Conservation (phyloP, 2,329 filamentous ascomycete species). For the Davidsoniella virescens region DNA sequence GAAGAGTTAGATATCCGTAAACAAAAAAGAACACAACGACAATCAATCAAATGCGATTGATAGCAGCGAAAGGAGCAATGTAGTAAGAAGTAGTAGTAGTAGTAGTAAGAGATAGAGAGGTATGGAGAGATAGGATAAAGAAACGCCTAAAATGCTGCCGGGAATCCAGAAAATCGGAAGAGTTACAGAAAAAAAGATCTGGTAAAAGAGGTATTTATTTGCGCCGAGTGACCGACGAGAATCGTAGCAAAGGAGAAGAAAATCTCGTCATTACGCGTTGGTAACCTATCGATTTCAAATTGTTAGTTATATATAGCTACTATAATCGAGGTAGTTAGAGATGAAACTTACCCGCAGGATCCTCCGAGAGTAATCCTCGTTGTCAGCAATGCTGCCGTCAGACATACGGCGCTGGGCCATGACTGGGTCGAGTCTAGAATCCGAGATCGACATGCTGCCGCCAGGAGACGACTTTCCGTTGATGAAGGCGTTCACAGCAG, state of each 20-base stretch:
- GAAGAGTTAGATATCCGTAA: constrained; percentile 12
- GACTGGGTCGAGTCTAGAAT: constrained; percentile 74
- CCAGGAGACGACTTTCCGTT: constrained; percentile 44
- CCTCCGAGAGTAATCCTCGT: constrained; percentile 89
- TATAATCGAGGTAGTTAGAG: neutral
- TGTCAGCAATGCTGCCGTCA: constrained; percentile 91
- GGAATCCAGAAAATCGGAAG: constrained; percentile 11
- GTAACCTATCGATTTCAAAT: constrained; percentile 28
- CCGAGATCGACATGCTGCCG: constrained; percentile 55
- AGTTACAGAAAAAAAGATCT: constrained; percentile 10
- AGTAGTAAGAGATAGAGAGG: neutral
- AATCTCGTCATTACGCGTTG: constrained; percentile 32
- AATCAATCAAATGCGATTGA: constrained; percentile 2
- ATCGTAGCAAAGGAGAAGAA: constrained; percentile 5
- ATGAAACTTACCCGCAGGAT: constrained; percentile 65
- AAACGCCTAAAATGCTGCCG: constrained; percentile 13
- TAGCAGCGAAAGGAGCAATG: neutral
- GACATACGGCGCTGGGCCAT: constrained; percentile 74
- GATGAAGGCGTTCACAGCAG: constrained; percentile 63
- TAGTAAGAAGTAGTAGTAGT: neutral
- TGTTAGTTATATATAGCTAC: constrained; percentile 14
- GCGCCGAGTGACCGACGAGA: constrained; percentile 8
- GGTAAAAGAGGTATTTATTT: neutral
- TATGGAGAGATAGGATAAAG: neutral
- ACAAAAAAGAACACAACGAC: constrained; percentile 7